These are phyloP conservation scores for Exophiala dermatitidis DNA, from an alignment of 2,329 filamentous ascomycete species.

Conservation along the genomic window DNA sequence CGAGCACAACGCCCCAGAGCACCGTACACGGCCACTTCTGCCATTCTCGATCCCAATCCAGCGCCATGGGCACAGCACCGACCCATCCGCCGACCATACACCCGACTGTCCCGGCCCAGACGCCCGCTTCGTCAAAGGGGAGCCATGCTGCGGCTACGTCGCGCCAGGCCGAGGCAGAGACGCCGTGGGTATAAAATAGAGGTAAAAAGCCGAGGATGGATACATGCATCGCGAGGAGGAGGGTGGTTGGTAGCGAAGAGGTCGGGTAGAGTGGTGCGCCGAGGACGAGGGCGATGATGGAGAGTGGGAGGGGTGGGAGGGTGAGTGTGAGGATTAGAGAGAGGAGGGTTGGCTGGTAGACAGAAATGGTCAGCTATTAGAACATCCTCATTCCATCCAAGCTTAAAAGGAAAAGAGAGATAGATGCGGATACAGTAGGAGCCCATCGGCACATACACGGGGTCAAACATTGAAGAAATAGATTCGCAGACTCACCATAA, in stretches of 20 bases:
- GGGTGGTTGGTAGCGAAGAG: conserved; percentile 68
- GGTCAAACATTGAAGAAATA: not conserved
- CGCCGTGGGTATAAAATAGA: conserved; percentile 77
- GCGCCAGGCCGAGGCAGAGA: conserved; percentile 63
- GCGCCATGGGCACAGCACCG: conserved; percentile 85
- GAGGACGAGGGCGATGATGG: conserved; percentile 63
- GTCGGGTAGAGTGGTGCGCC: conserved; percentile 69
- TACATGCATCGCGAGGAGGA: conserved; percentile 74
- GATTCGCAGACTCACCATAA: conserved; percentile 25
- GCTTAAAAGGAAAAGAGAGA: not conserved
- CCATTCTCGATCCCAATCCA: conserved; percentile 99
- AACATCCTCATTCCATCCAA: not conserved
- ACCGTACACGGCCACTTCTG: conserved; percentile 96
- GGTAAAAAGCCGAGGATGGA: conserved; percentile 71
- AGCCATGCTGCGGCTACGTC: conserved; percentile 60
- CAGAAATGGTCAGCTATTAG: not conserved
- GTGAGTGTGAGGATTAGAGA: conserved; percentile 54
- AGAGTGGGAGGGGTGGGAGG: conserved; percentile 50
- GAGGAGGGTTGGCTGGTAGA: conserved; percentile 33
- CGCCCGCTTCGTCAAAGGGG: conserved; percentile 65
- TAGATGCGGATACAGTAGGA: not conserved
- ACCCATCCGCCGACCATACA: conserved; percentile 78
- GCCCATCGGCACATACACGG: too few relatives aligned
- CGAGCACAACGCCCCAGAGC: conserved; percentile 70
- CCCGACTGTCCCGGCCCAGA: conserved; percentile 75